Evolutionary conservation across 108 stramenopile species (phyloP), one percentile per base, ranked within the genome.

Genomic region (Nitzschia palea): DNA sequence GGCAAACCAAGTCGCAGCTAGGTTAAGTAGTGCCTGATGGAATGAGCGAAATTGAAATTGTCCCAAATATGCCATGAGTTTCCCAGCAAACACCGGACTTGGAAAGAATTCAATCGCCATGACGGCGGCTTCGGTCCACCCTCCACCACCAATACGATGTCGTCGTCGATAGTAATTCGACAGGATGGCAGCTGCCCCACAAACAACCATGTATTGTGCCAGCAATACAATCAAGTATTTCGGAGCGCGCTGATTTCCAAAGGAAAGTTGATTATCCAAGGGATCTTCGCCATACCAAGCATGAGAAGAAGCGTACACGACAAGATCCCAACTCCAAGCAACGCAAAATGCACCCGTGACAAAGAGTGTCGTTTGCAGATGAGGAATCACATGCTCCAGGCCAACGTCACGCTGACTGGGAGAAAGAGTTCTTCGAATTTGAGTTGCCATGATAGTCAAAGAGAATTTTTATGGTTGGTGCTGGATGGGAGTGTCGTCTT

Each of bases 1-100:
- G 0, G 67, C 37, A 58, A 68, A 68, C 42, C 23, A 44, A 2
- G 67, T 58, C 18, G 67, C 67, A 0, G 56, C 55, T 12, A 68
- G 32, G 33, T 68, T 68, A 28, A 68, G 26, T 18, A 68, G 25
- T 2, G 56, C 67, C 25, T 48, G 67, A 29, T 68, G 55, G 27
- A 68, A 5, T 34, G 26, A 17, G 1, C 17, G 8, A 23, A 68
- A 35, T 10, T n/a, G 35, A 34, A 68, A 68, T 27, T 68, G 67
- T n/a, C 55, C 48, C 42, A 68, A 32, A 34, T 58, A 68, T 27
- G 56, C 47, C 67, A 68, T 68, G 26, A 68, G 56, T 20, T 68
- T 68, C 15, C 67, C 67, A 12, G 56, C 55, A 58, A 68, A 68
- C 27, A 68, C 23, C 9, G 56, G 56, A 31, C 47, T 50, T 14